These are phyloP conservation scores for Mortierella antarctica DNA, from an alignment of 192 early-diverging fungal genomes.

Conservation along the genomic window DNA sequence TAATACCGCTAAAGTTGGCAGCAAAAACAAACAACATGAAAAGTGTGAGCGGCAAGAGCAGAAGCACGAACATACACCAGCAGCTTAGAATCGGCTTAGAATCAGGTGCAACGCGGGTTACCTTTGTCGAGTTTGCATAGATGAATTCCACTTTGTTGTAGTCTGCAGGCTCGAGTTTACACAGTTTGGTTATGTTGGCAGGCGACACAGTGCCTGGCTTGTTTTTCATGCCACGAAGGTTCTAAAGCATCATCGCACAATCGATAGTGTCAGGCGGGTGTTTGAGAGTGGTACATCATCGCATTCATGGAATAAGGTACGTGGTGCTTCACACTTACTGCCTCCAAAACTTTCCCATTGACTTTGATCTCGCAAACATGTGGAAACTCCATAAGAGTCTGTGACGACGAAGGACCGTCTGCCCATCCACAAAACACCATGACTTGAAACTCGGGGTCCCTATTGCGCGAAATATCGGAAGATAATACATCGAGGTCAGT, in stretches of 20 bases:
- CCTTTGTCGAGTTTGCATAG: conserved; percentile 65
- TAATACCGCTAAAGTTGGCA: conserved; percentile 50
- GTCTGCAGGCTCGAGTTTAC: conserved; percentile 20
- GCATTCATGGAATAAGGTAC: neutral
- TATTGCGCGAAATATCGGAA: neutral
- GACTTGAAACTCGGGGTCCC: conserved; percentile 45
- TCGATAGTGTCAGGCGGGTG: neutral
- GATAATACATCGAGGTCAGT: neutral
- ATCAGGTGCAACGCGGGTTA: conserved; percentile 11
- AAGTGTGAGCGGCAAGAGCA: neutral
- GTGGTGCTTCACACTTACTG: conserved; percentile 35
- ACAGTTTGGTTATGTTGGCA: conserved; percentile 62
- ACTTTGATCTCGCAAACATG: conserved; percentile 60
- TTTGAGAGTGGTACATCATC: too few relatives aligned
- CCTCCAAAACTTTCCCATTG: conserved; percentile 50
- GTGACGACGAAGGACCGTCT: conserved; percentile 12
- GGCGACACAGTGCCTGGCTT: conserved; percentile 68
- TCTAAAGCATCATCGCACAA: conserved; percentile 46
- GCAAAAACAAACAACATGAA: neutral
- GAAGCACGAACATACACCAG: neutral
- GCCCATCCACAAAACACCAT: conserved; percentile 57
- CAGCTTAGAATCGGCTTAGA: too few relatives aligned
- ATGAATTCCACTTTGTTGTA: conserved; percentile 63
- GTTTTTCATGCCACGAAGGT: conserved; percentile 64
- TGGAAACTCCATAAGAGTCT: conserved; percentile 58